Evolutionary conservation across 1,284 basidiomycete genomes (phyloP).

Genomic region (Ustilago esculenta): DNA sequence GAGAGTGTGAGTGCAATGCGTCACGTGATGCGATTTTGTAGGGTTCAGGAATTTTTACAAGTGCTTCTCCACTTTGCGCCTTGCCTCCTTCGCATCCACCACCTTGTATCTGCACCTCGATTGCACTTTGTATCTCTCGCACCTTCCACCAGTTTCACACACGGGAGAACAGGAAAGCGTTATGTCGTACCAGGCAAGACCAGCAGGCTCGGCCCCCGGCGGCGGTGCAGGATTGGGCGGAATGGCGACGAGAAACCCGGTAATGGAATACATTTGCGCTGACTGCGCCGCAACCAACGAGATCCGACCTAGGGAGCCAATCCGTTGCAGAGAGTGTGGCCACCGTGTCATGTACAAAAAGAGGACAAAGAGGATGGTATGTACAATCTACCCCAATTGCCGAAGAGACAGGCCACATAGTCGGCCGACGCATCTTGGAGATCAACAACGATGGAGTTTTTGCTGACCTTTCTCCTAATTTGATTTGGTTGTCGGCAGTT

Average conservation of each 20-base stretch:
- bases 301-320: constrained; percentile 91
- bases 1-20: background rate
- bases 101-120: background rate
- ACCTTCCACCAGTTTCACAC: no score
- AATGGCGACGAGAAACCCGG: constrained; percentile 45
- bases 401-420: no score
- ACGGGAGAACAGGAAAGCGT: background rate
- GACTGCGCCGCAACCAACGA: constrained; percentile 94
- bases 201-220: constrained; percentile 38
- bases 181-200: constrained; percentile 48
- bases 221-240: constrained; percentile 37
- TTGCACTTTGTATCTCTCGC: no score
- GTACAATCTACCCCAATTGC: no score
- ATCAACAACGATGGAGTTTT: no score
- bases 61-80: constrained; percentile 28
- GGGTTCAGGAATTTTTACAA: constrained; percentile 25
- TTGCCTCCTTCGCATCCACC: constrained; percentile 3
- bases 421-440: no score
- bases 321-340: constrained; percentile 95
- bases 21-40: constrained; percentile 21
- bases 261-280: constrained; percentile 83
- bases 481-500: constrained; percentile 12
- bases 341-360: constrained; percentile 99
- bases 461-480: background rate
- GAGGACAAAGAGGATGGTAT: constrained; percentile 87